Base-by-base conservation (phyloP, 2,329 filamentous ascomycete genomes). In the Emericellopsis cladophorae region DNA sequence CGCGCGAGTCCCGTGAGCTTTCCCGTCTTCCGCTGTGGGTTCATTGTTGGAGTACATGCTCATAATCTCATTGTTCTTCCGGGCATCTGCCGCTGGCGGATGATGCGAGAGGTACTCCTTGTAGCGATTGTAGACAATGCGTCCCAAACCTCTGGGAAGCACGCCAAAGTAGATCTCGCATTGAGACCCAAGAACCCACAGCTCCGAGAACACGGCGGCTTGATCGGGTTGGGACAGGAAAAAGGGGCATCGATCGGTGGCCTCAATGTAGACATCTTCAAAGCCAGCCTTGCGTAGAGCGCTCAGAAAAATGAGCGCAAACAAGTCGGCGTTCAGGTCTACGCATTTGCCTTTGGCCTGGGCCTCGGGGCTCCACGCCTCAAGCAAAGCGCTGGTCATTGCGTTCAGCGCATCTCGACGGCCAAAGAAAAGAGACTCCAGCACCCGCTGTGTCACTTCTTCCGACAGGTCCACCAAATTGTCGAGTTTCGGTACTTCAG, bases 151-250 rank as follows among this genome's bases (percentile, higher is more conserved):
- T 24, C 64, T 65, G 2, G 70, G 69, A 2, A 60, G 51, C 38
- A 79, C 66, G 44, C 75, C 74, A 43, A 80, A 77, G 49, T 79
- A 80, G 1, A 70, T 64, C 44, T 79, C 74, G 49, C 76, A 81
- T 41, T 75, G 70, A 4, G 76, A 79, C 1, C 76, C 76, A 2
- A 79, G 59, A 1, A 74, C 76, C 55, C 77, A 80, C 0, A 77
- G 67, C 51, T 80, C 76, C 1, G 76, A 70, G 48, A 80, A 80
- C 7, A 74, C 74, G 26, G 74, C 76, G 12, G 76, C 75, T 52
- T 81, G 76, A 42, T 80, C 76, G 2, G 74, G 62, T 42, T 77
- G 75, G 16, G 69, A 64, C 41, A 77, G 72, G 54, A 77, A 76
- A 9, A 79, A 58, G 0, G 74, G 76, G 48, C 77, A 79, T 7